Percentiles rank a stretch among this genome's conserved stretches.
Evolutionary conservation across 1,139 yeast species (phyloP).

Genomic region (Saccharomycopsis hybrid): DNA sequence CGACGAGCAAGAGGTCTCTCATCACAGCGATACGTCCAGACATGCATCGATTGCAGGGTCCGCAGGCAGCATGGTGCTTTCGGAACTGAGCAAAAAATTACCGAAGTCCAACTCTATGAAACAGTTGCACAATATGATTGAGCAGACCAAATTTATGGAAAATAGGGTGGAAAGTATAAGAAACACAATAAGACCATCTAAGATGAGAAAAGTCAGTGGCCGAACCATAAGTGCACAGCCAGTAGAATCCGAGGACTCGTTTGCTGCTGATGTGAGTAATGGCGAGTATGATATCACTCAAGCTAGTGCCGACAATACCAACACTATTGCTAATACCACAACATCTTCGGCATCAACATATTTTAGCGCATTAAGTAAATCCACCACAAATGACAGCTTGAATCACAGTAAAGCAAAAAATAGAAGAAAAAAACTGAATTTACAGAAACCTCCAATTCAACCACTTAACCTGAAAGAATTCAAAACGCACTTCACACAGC

Average conservation of each 20-base stretch:
- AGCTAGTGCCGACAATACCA: no score
- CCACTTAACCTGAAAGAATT: conserved; percentile 14
- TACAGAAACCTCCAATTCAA: conserved; percentile 21
- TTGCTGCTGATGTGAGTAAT: not conserved
- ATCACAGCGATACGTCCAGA: conserved; percentile 6
- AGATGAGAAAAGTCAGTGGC: conserved; percentile 20
- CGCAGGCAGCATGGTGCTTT: not conserved
- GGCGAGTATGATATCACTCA: conserved; percentile 1
- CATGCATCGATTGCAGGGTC: not conserved
- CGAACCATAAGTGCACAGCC: conserved; percentile 8
- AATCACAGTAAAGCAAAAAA: conserved; percentile 14
- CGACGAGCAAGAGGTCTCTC: not conserved
- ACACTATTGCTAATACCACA: conserved; percentile 1
- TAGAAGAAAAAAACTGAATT: conserved; percentile 10
- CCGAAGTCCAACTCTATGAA: conserved; percentile 26
- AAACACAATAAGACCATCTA: conserved; percentile 22
- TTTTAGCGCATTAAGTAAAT: conserved; percentile 13
- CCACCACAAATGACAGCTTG: conserved; percentile 18
- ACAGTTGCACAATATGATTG: conserved; percentile 27
- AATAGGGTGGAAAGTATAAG: conserved; percentile 26
- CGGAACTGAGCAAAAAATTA: conserved; percentile 13
- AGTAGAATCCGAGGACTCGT: conserved; percentile 2
- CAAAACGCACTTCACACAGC: conserved; percentile 5
- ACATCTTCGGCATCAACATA: not conserved
- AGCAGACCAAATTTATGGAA: conserved; percentile 27